These are phyloP conservation scores for Cercospora beticola DNA, from an alignment of 2,329 filamentous ascomycete genomes.

Conservation along the genomic window DNA sequence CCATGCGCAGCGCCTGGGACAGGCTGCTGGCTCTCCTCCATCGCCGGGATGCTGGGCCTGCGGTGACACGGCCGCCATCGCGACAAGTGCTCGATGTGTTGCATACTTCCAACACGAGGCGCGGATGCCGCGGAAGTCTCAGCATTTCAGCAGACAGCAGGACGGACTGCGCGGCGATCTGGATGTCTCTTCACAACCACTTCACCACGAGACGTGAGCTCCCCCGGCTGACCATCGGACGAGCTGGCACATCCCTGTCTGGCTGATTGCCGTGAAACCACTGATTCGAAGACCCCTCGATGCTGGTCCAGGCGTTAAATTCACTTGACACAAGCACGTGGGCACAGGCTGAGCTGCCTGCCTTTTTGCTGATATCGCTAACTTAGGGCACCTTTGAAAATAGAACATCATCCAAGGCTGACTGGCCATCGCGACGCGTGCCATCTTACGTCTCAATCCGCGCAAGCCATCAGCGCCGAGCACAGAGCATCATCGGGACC, in stretches of 20 bases:
- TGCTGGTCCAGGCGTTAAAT: neutral
- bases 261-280: neutral
- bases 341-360: neutral
- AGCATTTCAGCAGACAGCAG: neutral
- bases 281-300: neutral
- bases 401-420: neutral
- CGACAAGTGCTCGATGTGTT: neutral
- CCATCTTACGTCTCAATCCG: neutral
- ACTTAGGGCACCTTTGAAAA: neutral
- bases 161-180: neutral
- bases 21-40: neutral
- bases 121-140: neutral
- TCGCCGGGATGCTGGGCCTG: neutral
- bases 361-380: neutral
- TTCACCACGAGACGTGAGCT: neutral
- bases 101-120: neutral
- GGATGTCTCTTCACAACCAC: neutral
- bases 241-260: neutral
- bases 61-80: no score
- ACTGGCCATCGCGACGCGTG: neutral
- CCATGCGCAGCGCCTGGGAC: neutral
- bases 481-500: neutral
- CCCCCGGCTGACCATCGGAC: neutral
- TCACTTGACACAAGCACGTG: neutral
- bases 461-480: neutral